These are phyloP conservation scores for Podochytrium sp. DNA, from an alignment of 192 early-diverging fungal genomes.

Conservation along the genomic window DNA sequence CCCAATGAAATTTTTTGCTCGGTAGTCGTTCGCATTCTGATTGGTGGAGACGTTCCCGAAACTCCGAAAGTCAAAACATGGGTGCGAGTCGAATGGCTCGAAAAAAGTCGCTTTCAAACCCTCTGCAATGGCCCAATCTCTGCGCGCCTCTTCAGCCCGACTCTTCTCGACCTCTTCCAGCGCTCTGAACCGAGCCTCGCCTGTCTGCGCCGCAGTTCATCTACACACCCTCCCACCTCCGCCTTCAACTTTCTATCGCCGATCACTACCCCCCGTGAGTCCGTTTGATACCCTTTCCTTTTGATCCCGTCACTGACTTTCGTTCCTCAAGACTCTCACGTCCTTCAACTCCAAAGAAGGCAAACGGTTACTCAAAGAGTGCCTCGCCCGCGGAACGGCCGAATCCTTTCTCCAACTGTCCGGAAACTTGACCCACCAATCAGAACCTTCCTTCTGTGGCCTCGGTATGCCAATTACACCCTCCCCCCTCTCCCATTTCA, in stretches of 20 bases:
- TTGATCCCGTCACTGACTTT: not conserved
- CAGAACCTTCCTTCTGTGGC: slow-evolving; percentile 86
- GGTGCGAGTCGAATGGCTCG: not conserved
- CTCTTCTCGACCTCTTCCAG: too few species aligned
- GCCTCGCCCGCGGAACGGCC: slow-evolving; percentile 74
- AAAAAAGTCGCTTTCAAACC: not conserved
- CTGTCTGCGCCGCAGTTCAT: slow-evolving; percentile 17
- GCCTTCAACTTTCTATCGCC: slow-evolving; percentile 45
- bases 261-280: slow-evolving; percentile 37
- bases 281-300: too few species aligned
- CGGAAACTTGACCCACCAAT: slow-evolving; percentile 91
- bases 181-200: not conserved
- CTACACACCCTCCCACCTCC: slow-evolving; percentile 18
- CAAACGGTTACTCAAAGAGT: slow-evolving; percentile 78
- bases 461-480: slow-evolving; percentile 50
- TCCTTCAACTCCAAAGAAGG: slow-evolving; percentile 81
- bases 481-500: not conserved
- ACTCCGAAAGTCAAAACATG: too few species aligned
- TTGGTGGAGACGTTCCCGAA: too few species aligned
- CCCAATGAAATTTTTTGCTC: too few species aligned
- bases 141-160: too few species aligned
- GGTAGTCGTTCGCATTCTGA: too few species aligned
- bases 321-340: slow-evolving; percentile 53
- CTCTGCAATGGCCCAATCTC: not conserved
- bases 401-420: slow-evolving; percentile 87